Evolutionary conservation across 768 basidiomycete genomes (phyloP), one percentile per base, ranked within the genome.

Genomic region (Brasilioporus rufonigricans): DNA sequence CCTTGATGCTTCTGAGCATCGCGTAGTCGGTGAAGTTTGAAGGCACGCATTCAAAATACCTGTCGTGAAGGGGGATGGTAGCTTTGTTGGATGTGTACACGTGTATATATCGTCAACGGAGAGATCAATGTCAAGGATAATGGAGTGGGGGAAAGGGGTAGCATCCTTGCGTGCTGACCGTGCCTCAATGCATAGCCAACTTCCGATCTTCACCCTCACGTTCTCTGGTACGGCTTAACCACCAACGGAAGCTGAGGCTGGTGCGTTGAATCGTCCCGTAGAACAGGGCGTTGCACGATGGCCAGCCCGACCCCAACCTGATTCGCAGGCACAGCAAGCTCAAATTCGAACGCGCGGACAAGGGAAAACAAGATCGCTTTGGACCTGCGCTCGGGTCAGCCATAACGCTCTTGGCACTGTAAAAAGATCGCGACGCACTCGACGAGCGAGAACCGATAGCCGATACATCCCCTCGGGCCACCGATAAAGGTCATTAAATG

Each of bases 381-480:
- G 65, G 70, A 71, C 52, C 74, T 76, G 43, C 14, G 27, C 3
- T 27, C 11, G 13, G 8, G 23, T 41, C 21, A 44, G 19, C 12
- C 38, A 14, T 18, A 6, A 4, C 21, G 1, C 9, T n/a, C 21
- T 39, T 8, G 24, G 14, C 36, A 0, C 14, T 10, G 1, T 33
- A 27, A 26, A 8, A 26, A 18, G n/a, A 14, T 10, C n/a, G n/a
- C n/a, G n/a, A 29, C 81, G 38, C 55, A 84, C 81, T 84, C 84
- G 16, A 80, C 71, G 21, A 87, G 66, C 14, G 86, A 75, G 63
- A 87, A 87, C 4, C 82, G 78, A 63, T 80, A 87, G 0, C 85
- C 85, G 33, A 88, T 86, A 56, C 86, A 89, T 0, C 83, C 77
- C 19, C 78, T 76, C 14, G 84, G 81, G 6, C 87, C 87, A 32